A percentile compares a stretch with the other conserved stretches of the same genome.
Evolutionary conservation across 176 grass and related monocot genomes (phyloP).

Genomic region (Oropetium thomaeum): DNA sequence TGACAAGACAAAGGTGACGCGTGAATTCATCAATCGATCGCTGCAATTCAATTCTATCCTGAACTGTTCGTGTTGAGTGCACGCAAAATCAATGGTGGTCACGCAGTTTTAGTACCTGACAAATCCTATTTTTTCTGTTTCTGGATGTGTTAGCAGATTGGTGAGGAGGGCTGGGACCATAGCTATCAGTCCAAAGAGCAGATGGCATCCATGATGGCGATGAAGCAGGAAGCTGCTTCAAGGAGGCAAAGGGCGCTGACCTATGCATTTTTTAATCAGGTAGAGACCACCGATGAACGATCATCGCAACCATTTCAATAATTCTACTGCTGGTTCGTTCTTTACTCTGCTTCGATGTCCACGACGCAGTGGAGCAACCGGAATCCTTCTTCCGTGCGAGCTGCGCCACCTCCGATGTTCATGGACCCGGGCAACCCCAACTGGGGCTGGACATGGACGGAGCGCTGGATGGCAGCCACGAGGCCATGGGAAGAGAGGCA

Average conservation of each 20-base stretch:
- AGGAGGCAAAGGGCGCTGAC: constrained; percentile 67
- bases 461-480: constrained; percentile 69
- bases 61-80: background rate
- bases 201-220: constrained; percentile 41
- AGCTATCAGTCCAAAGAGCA: constrained; percentile 77
- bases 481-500: constrained; percentile 73
- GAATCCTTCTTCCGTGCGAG: constrained; percentile 53
- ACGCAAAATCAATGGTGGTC: background rate
- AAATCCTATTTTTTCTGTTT: background rate
- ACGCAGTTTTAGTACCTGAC: background rate
- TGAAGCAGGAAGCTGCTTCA: constrained; percentile 63
- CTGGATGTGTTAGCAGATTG: constrained; percentile 37
- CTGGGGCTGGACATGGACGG: constrained; percentile 89
- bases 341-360: constrained; percentile 11
- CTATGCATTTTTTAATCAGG: constrained; percentile 87
- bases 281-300: background rate
- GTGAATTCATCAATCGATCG: background rate
- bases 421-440: constrained; percentile 66
- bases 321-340: background rate
- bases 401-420: constrained; percentile 42
- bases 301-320: background rate
- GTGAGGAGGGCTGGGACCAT: constrained; percentile 67
- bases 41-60: background rate
- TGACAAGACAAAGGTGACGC: constrained; percentile 55
- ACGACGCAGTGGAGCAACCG: constrained; percentile 64